phyloP scores from a whole-genome alignment of 495 filamentous ascomycete species.

The Aspergillus biplanus region DNA sequence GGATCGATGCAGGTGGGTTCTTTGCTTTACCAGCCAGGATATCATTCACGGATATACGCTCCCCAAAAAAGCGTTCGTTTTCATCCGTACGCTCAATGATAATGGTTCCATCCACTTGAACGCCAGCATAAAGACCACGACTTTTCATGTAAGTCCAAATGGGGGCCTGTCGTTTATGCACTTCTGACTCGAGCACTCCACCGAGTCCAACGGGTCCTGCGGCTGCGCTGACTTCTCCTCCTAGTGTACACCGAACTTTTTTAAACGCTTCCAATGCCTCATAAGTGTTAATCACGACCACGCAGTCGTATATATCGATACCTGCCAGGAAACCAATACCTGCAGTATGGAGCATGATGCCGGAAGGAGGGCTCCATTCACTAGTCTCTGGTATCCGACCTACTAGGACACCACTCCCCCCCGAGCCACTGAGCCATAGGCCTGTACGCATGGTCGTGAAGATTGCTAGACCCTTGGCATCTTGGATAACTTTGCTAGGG shows the following conservation, averaged over 20 bases:
- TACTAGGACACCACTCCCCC: constrained; percentile 76
- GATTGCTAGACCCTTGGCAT: constrained; percentile 84
- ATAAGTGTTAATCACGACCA: constrained; percentile 84
- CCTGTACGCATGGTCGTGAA: constrained; percentile 95
- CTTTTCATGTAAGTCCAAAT: constrained; percentile 90
- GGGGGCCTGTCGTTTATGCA: constrained; percentile 69
- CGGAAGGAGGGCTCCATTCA: constrained; percentile 86
- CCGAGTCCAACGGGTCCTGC: constrained; percentile 80
- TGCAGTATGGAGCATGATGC: constrained; percentile 84
- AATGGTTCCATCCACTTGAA: constrained; percentile 82
- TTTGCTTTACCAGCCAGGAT: constrained; percentile 80
- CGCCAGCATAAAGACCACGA: constrained; percentile 79
- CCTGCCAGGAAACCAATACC: constrained; percentile 87
- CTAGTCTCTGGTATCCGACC: constrained; percentile 76
- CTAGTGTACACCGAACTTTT: constrained; percentile 73
- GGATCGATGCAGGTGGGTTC: constrained; percentile 65
- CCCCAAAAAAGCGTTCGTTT: constrained; percentile 84
- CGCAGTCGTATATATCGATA: constrained; percentile 92
- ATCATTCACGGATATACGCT: constrained; percentile 73
- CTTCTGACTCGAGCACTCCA: constrained; percentile 73
- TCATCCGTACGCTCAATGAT: constrained; percentile 85
- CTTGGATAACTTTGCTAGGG: constrained; percentile 75
- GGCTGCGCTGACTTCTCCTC: constrained; percentile 74
- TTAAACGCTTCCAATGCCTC: constrained; percentile 81
- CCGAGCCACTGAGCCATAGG: constrained; percentile 87